Percentiles rank a stretch among this genome's conserved stretches.
phyloP scores from a whole-genome alignment of 768 basidiomycete species.

The Phaeolepiota aurea region DNA sequence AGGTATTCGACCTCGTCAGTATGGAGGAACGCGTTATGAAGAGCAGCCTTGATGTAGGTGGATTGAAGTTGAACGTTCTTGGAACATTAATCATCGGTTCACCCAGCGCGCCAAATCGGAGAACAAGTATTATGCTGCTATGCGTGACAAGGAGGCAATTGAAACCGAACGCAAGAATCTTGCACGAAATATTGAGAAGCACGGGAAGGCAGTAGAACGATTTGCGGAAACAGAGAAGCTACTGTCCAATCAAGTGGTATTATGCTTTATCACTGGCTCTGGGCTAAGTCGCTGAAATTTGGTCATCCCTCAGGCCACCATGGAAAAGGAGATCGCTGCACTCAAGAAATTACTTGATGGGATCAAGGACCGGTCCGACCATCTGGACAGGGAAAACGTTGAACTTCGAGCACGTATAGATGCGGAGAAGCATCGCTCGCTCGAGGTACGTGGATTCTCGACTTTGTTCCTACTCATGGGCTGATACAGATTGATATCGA shows the following conservation, averaged over 20 bases:
- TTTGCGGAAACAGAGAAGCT: slow-evolving; percentile 56
- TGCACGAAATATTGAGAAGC: slow-evolving; percentile 38
- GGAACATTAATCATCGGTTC: too few relatives aligned
- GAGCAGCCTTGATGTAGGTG: slow-evolving; percentile 57
- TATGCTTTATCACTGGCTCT: slow-evolving; percentile 13
- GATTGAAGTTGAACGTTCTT: not conserved
- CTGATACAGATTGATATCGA: not conserved
- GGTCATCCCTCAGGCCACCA: slow-evolving; percentile 18
- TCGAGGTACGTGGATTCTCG: slow-evolving; percentile 27
- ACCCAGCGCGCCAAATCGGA: slow-evolving; percentile 89
- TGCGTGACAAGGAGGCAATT: slow-evolving; percentile 82
- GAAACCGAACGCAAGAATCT: slow-evolving; percentile 69
- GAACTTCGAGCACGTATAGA: slow-evolving; percentile 26
- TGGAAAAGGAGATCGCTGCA: slow-evolving; percentile 37
- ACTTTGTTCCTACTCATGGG: not conserved
- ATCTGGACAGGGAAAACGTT: slow-evolving; percentile 20
- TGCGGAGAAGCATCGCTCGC: slow-evolving; percentile 25
- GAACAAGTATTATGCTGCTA: slow-evolving; percentile 87
- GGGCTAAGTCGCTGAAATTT: not conserved
- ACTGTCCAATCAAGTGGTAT: slow-evolving; percentile 54
- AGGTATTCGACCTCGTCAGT: slow-evolving; percentile 72
- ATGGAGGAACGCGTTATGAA: slow-evolving; percentile 70
- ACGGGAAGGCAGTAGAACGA: slow-evolving; percentile 52
- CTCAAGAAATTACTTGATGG: slow-evolving; percentile 20
- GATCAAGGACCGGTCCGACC: slow-evolving; percentile 15